A percentile compares a stretch with the other conserved stretches of the same genome.
Evolutionary conservation across 306 rosid genomes (phyloP).

Genomic region (Prunus mongolica): DNA sequence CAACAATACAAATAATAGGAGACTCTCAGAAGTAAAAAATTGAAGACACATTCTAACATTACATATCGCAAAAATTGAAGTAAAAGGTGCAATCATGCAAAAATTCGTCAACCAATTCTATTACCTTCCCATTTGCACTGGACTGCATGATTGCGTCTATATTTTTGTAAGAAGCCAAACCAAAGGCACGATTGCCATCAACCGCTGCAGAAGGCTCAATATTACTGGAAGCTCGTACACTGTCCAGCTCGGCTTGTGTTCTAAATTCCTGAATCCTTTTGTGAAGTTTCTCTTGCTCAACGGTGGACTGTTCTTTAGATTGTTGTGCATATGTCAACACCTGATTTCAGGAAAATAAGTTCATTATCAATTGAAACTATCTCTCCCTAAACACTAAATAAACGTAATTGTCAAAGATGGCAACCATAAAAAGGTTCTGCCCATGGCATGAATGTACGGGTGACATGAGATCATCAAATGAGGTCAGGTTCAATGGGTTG

Average conservation of each 20-base stretch:
- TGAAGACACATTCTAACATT: neutral
- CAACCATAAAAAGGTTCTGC: neutral
- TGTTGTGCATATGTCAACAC: slow-evolving; percentile 93
- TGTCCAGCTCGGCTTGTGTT: slow-evolving; percentile 84
- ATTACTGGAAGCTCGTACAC: slow-evolving; percentile 49
- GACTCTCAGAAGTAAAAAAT: neutral
- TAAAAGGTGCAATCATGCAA: neutral
- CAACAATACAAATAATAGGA: neutral
- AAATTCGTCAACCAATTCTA: slow-evolving; percentile 18
- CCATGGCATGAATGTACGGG: neutral
- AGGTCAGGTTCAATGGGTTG: neutral
- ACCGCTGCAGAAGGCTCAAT: slow-evolving; percentile 40
- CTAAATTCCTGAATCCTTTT: slow-evolving; percentile 94
- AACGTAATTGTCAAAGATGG: neutral
- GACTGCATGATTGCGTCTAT: slow-evolving; percentile 51
- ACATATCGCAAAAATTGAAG: neutral
- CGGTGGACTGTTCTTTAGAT: slow-evolving; percentile 81
- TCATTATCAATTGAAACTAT: slow-evolving; percentile 14
- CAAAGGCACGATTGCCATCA: slow-evolving; percentile 51
- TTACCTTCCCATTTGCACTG: slow-evolving; percentile 72
- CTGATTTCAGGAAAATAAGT: slow-evolving; percentile 37
- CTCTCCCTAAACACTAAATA: neutral
- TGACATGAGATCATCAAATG: neutral
- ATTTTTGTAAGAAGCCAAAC: slow-evolving; percentile 57
- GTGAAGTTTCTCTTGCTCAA: slow-evolving; percentile 98